Base-by-base conservation (phyloP, 345 rosid genomes). In the Melastoma malabathricum region DNA sequence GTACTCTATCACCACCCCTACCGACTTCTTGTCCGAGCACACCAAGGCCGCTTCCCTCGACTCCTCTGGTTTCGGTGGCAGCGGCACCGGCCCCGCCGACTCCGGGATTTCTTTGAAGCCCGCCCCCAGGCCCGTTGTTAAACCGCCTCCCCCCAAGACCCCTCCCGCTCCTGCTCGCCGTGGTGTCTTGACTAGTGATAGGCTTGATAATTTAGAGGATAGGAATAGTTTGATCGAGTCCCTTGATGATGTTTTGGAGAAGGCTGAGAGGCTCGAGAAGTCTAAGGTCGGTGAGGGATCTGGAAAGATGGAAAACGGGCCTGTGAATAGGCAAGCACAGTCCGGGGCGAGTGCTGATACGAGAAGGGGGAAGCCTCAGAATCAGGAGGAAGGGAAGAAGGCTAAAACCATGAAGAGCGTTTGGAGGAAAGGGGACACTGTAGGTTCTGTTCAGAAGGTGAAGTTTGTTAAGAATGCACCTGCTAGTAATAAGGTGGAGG, bases 381-480 rank as follows among this genome's bases (percentile, higher is more conserved):
- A 46, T 63, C 58, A 74, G 5, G 63, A 31, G 10, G 73, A 58
- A 17, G 64, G 66, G 43, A 60, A 59, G 64, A 80, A 71, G 54
- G 59, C 75, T 29, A 86, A 92, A 62, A 69, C 87, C 52, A 55
- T 79, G 75, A 92, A 79, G 83, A 92, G 95, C 58, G 98, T 92
- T 54, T 92, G 98, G 98, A 72, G 85, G 52, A 92, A 84, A 69
- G 96, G 98, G 10, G 98, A 92, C 65, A 60, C 77, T 10, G 81
- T 84, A 17, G 76, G 76, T 18, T 59, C 56, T 27, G 72, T 79
- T 61, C 75, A 76, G 44, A 90, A 69, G 73, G 78, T 75, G 45
- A 86, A 69, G 73, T 73, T 77, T 67, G 89, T 77, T 1, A 67
- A 80, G 67, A 70, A 78, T 67, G 62, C 63, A 53, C 79, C 89